Evolutionary conservation across 768 basidiomycete genomes (phyloP).

Genomic region (Cystobasidium ongulense): DNA sequence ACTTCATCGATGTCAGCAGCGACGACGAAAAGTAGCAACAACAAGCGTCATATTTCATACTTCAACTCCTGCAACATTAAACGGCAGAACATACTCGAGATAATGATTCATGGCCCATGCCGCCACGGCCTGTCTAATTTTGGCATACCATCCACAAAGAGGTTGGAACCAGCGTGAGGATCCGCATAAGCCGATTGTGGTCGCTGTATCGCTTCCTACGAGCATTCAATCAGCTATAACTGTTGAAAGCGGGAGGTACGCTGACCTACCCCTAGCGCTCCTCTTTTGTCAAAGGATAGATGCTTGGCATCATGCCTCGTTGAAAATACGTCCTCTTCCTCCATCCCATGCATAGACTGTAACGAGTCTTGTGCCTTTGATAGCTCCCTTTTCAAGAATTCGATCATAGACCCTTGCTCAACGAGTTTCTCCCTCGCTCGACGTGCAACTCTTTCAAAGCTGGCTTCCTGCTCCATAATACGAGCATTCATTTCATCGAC

Average conservation of each 20-base stretch:
- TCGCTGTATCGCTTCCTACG: not conserved
- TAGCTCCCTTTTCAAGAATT: not conserved
- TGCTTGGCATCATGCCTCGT: not conserved
- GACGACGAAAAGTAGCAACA: not conserved
- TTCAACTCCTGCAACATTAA: no score
- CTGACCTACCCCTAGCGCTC: not conserved
- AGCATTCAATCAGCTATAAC: not conserved
- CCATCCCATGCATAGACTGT: not conserved
- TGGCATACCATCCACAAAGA: not conserved
- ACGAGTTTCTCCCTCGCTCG: constrained; percentile 12
- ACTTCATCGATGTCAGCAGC: not conserved
- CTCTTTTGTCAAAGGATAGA: not conserved
- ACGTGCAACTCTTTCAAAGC: not conserved
- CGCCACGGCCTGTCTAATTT: not conserved
- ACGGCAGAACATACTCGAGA: not conserved
- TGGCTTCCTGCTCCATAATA: not conserved
- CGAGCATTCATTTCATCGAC: not conserved
- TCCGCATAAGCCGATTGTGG: not conserved
- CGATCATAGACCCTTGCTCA: not conserved
- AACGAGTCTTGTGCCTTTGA: not conserved
- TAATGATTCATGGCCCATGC: not conserved
- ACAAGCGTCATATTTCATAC: no score
- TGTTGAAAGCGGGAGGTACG: not conserved
- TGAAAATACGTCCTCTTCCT: not conserved
- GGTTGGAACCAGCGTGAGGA: not conserved